phyloP scores from a whole-genome alignment of 305 asterid species.

The Solanum chacoense region DNA sequence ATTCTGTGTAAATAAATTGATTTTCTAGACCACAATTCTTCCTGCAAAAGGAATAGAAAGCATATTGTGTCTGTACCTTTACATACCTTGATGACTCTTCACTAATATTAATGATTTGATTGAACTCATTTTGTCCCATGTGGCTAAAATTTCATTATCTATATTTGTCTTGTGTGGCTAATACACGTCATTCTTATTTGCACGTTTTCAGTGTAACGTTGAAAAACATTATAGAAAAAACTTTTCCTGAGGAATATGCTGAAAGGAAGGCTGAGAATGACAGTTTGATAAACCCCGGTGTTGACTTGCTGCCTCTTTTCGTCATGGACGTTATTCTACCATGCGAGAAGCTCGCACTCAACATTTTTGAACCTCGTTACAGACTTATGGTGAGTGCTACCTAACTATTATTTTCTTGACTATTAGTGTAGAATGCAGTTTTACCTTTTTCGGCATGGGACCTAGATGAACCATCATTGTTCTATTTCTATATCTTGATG shows the following conservation, averaged over 20 bases:
- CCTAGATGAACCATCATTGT: not conserved
- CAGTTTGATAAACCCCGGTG: conserved; percentile 56
- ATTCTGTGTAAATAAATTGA: not conserved
- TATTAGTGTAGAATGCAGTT: not conserved
- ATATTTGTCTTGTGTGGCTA: not conserved
- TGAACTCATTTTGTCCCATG: not conserved
- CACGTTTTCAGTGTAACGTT: conserved; percentile 67
- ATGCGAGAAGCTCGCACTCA: conserved; percentile 89
- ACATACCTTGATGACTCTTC: not conserved
- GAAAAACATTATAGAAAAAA: conserved; percentile 85
- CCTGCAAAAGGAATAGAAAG: not conserved
- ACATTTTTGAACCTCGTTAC: conserved; percentile 97
- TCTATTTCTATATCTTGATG: not conserved
- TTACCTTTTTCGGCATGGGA: not conserved
- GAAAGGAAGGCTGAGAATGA: conserved; percentile 81
- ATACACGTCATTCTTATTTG: conserved; percentile 5
- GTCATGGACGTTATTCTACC: conserved; percentile 96
- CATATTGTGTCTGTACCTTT: not conserved
- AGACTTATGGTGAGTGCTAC: conserved; percentile 76
- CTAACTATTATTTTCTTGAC: not conserved
- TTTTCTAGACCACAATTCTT: not conserved
- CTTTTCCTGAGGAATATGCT: conserved; percentile 80
- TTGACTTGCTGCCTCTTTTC: conserved; percentile 86
- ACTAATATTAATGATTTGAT: conserved; percentile 1
- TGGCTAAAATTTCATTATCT: conserved; percentile 9